Evolutionary conservation across 805 yeast species (phyloP).

Genomic region (Hanseniaspora opuntiae): DNA sequence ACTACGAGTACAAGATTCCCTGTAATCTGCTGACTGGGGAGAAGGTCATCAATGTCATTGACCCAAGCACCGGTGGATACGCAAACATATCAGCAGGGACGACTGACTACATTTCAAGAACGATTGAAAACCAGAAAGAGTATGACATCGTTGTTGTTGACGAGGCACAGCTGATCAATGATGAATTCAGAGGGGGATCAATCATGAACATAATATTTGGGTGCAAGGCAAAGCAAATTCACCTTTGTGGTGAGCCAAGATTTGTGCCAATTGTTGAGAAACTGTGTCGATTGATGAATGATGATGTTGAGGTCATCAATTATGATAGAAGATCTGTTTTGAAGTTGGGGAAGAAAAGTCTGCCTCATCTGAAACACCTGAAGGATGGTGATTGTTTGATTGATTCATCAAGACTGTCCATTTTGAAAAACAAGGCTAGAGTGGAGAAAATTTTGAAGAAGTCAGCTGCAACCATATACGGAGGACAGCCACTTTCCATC

Average conservation of each 20-base stretch:
- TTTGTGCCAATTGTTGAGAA: slow-evolving; percentile 54
- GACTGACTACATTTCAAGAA: slow-evolving; percentile 53
- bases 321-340: slow-evolving; percentile 69
- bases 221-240: slow-evolving; percentile 70
- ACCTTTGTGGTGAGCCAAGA: slow-evolving; percentile 86
- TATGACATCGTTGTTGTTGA: slow-evolving; percentile 86
- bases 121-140: slow-evolving; percentile 43
- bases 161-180: slow-evolving; percentile 91
- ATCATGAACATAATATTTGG: slow-evolving; percentile 91
- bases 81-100: slow-evolving; percentile 78
- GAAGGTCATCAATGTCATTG: slow-evolving; percentile 62
- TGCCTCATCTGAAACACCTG: slow-evolving; percentile 27
- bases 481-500: slow-evolving; percentile 91
- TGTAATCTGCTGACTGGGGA: slow-evolving; percentile 95
- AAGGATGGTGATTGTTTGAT: slow-evolving; percentile 78
- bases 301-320: slow-evolving; percentile 52
- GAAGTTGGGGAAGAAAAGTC: slow-evolving; percentile 34
- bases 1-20: slow-evolving; percentile 39
- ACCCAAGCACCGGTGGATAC: slow-evolving; percentile 47
- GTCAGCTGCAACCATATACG: slow-evolving; percentile 82
- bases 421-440: slow-evolving; percentile 51
- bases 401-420: slow-evolving; percentile 64
- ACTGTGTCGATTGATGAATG: slow-evolving; percentile 61
- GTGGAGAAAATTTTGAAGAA: slow-evolving; percentile 52
- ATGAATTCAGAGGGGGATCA: slow-evolving; percentile 69